A percentile compares a stretch with the other conserved stretches of the same genome.
These are phyloP conservation scores for Wallemia ichthyophaga DNA, from an alignment of 1,284 basidiomycete genomes.

Conservation along the genomic window DNA sequence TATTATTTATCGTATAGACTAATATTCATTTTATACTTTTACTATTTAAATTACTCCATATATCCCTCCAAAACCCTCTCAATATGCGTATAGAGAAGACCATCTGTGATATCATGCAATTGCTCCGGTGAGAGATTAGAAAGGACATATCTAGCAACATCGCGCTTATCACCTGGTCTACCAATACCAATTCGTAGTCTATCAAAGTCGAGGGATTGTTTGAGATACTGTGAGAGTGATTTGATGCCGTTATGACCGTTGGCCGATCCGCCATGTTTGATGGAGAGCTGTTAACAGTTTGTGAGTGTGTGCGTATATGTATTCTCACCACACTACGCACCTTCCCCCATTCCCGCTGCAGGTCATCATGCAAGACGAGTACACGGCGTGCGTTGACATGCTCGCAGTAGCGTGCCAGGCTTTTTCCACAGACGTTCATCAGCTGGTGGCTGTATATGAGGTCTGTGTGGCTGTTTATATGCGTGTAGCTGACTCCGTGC, in stretches of 20 bases:
- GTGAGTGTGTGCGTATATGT: not conserved
- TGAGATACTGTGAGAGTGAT: not conserved
- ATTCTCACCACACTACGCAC: not conserved
- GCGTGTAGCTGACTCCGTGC: too few relatives aligned
- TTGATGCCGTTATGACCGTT: not conserved
- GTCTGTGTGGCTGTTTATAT: too few relatives aligned
- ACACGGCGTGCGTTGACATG: not conserved
- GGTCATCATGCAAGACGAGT: not conserved
- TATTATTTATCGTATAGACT: constrained; percentile 9
- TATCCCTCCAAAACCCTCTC: too few relatives aligned
- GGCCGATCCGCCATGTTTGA: not conserved
- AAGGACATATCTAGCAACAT: not conserved
- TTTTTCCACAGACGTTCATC: not conserved
- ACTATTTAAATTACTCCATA: too few relatives aligned
- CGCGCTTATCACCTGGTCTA: not conserved
- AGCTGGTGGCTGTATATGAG: not conserved
- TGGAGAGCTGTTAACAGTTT: not conserved
- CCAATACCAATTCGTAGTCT: not conserved
- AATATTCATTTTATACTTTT: not conserved
- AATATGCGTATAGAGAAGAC: too few relatives aligned
- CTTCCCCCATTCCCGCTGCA: not conserved
- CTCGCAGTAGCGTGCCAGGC: not conserved
- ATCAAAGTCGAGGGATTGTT: not conserved
- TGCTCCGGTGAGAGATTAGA: not conserved
- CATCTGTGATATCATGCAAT: too few relatives aligned